phyloP scores from a whole-genome alignment of 2,329 filamentous ascomycete species.

The Fusarium xylarioides region DNA sequence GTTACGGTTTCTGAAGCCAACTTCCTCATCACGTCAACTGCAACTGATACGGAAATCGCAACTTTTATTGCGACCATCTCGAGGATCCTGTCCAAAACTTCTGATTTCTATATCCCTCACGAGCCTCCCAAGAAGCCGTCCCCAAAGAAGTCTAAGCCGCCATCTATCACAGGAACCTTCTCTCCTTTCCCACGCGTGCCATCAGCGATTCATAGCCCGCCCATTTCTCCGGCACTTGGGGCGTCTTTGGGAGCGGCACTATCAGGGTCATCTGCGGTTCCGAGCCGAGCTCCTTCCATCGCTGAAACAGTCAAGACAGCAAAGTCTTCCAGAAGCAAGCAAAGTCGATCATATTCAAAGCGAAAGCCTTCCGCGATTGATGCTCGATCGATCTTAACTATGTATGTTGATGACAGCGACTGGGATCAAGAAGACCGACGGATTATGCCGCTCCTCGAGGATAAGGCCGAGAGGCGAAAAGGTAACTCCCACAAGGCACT shows the following conservation, averaged over 20 bases:
- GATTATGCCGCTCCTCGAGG: constrained; percentile 61
- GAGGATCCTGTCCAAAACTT: constrained; percentile 49
- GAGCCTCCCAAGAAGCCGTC: constrained; percentile 33
- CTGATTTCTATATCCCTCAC: constrained; percentile 57
- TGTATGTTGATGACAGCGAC: constrained; percentile 53
- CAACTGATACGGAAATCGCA: constrained; percentile 62
- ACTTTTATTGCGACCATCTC: constrained; percentile 63
- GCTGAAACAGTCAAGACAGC: constrained; percentile 45
- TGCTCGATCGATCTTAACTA: constrained; percentile 46
- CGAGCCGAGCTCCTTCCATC: constrained; percentile 45
- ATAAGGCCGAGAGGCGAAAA: constrained; percentile 48
- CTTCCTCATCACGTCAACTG: constrained; percentile 64
- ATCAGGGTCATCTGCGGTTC: constrained; percentile 20
- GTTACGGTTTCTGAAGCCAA: constrained; percentile 61
- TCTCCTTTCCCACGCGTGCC: constrained; percentile 45
- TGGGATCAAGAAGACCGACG: constrained; percentile 60
- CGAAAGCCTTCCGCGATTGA: constrained; percentile 38
- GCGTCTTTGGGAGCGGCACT: constrained; percentile 13
- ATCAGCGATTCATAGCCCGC: constrained; percentile 33
- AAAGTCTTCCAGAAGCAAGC: constrained; percentile 45
- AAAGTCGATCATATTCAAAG: constrained; percentile 43
- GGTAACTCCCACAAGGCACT: constrained; percentile 61
- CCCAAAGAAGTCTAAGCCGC: constrained; percentile 37
- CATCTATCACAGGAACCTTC: constrained; percentile 43
- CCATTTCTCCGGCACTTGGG: constrained; percentile 29